Base-by-base conservation (phyloP, 2,329 filamentous ascomycete genomes). In the Blastomyces gilchristii region DNA sequence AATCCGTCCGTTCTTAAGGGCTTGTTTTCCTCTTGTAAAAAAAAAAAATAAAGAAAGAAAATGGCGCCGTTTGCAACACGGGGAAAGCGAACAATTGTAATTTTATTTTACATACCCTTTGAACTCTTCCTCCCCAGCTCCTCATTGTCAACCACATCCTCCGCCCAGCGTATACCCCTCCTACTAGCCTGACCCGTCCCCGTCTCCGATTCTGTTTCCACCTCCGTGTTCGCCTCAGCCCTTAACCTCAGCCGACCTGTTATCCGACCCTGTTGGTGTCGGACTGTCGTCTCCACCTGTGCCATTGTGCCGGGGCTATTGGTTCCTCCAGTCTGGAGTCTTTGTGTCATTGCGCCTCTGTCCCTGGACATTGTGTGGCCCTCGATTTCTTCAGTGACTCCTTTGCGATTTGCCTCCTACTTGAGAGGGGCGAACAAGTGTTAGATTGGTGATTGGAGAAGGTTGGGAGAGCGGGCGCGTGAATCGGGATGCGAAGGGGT, bases 61-160 rank as follows among this genome's bases (percentile, higher is more conserved):
- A 39, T 14, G 39, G 34, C 31, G 25, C 7, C 18, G 3, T 43
- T n/a, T 45, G 31, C n/a, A 58, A 43, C 16, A 28, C 14, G 22
- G 9, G 11, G 12, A 54, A 53, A 18, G 18, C 2, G 12, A 53
- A 53, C 9, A 34, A n/a, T 34, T 28, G 25, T n/a, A 7, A 34
- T 37, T 37, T 11, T 22, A 22, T 22, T 22, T 22, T n/a, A 69
- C 75, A 43, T 75, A 93, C 91, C 90, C 85, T 99, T 99, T 22
- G 90, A 96, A 67, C 86, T 93, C 79, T 97, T 99, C 76, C 90
- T 89, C 8, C 91, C 91, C 75, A 97, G 83, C 3, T 91, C 91
- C 76, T 99, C 94, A 72, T 99, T 99, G 77, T 99, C 92, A 2
- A 99, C 82, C 7, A 97, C 92, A 71, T 90, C 88, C 71, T 94